Evolutionary conservation across 371 early-diverging fungal species (phyloP), one percentile per base, ranked within the genome.

Genomic region (Haplosporangium sp.): DNA sequence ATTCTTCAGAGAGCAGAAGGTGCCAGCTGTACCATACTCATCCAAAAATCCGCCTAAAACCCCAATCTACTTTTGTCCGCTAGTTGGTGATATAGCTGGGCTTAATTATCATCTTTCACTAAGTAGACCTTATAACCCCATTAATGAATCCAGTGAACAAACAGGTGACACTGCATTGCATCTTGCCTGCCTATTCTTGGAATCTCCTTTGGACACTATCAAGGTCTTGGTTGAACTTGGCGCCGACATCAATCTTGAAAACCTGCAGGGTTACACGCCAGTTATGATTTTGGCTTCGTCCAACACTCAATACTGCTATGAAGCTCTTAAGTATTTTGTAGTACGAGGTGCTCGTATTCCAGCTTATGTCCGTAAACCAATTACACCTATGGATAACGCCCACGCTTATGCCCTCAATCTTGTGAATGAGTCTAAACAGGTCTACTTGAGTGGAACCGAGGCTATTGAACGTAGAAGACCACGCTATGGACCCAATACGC

Each of bases 321-420:
- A 81, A 44, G 82, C 82, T 0, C 82, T 81, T 55, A 74, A 69
- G 66, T 81, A 61, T 64, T 71, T 81, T 67, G 72, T 81, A 20
- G 65, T 65, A 65, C 82, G 82, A 11, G 82, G 82, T 1, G 82
- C 82, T 15, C 71, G 76, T 11, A 81, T 81, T 50, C 82, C 82
- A 1, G 82, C 75, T 13, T 81, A 81, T 42, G 72, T 81, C 55
- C 75, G 69, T 7, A 81, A 75, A 19, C 82, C 82, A 27, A 75
- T 81, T 39, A 75, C 82, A 2, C 82, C 82, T 0, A 20, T 72
- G 63, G 69, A 72, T 55, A 81, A 72, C 35, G 72, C 76, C 4
- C 82, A 81, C 44, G 60, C 66, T 17, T 74, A 81, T 57, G 82
- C 76, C 20, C 42, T 71, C 59, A 63, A 74, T 34, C 50, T 79